Conservation (phyloP, 2,329 filamentous ascomycete species). For the Pseudohalonectria lignicola region DNA sequence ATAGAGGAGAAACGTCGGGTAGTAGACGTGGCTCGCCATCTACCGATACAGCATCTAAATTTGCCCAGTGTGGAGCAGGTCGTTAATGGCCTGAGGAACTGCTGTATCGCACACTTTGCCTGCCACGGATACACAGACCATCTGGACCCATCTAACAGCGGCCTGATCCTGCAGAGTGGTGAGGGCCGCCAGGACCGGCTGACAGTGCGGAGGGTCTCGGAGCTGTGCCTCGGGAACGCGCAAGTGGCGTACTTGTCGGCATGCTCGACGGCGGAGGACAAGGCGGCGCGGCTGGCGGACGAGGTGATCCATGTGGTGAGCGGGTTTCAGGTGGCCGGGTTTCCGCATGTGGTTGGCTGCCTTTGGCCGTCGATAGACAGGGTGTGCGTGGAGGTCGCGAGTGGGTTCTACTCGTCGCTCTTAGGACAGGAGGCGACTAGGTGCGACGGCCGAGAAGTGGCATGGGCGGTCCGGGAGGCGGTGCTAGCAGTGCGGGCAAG, state of each 20-base stretch:
- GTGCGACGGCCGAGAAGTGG: too few species aligned
- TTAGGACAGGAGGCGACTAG: background rate
- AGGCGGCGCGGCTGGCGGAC: slow-evolving; percentile 11
- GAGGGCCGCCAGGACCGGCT: slow-evolving; percentile 1
- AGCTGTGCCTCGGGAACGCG: slow-evolving; percentile 6
- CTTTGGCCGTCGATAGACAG: slow-evolving; percentile 17
- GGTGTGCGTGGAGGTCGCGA: slow-evolving; percentile 13
- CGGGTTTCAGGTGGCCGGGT: slow-evolving; percentile 23
- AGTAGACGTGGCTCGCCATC: background rate
- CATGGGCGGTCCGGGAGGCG: background rate
- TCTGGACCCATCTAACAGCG: slow-evolving; percentile 10
- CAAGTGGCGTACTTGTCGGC: slow-evolving; percentile 23
- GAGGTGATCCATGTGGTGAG: slow-evolving; percentile 22
- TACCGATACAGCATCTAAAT: background rate
- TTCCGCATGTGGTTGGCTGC: slow-evolving; percentile 19
- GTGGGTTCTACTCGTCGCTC: slow-evolving; percentile 1
- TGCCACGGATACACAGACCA: slow-evolving; percentile 10
- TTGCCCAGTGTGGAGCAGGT: too few species aligned
- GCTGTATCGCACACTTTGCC: slow-evolving; percentile 9
- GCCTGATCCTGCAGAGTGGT: slow-evolving; percentile 11
- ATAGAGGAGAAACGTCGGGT: background rate
- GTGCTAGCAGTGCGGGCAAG: background rate
- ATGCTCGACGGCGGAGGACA: slow-evolving; percentile 21
- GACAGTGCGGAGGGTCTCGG: slow-evolving; percentile 1
- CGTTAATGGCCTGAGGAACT: too few species aligned